Percentiles rank a stretch among this genome's conserved stretches.
Evolutionary conservation across 129 eudicot species (phyloP).

Genomic region (Artemisia tridentata): DNA sequence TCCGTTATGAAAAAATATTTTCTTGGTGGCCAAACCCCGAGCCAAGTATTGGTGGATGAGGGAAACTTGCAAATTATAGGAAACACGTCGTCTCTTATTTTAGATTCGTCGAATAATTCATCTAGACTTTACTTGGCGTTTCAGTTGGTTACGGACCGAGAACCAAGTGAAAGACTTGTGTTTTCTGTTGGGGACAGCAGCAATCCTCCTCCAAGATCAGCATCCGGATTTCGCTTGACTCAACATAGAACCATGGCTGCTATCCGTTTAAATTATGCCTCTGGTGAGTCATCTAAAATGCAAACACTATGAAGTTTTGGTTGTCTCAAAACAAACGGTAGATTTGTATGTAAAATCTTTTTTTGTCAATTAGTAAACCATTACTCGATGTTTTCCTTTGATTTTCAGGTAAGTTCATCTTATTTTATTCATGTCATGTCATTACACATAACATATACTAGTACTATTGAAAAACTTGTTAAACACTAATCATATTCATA

Average conservation of each 20-base stretch:
- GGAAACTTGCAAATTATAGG: constrained; percentile 43
- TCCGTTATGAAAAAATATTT: constrained; percentile 42
- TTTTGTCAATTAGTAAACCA: not conserved
- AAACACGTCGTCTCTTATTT: constrained; percentile 35
- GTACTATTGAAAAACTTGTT: too few species aligned
- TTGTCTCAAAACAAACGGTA: not conserved
- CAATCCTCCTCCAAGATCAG: constrained; percentile 23
- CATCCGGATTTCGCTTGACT: constrained; percentile 34
- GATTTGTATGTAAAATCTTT: not conserved
- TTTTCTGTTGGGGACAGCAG: constrained; percentile 53
- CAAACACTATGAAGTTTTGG: not conserved
- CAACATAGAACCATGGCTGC: constrained; percentile 36
- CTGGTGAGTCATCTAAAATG: constrained; percentile 39
- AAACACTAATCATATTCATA: too few species aligned
- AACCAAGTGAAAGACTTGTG: constrained; percentile 44
- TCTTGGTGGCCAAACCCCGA: constrained; percentile 51
- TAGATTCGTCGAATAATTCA: not conserved
- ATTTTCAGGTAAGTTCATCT: not conserved
- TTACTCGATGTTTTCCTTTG: not conserved
- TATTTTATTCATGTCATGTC: not conserved
- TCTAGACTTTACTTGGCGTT: constrained; percentile 56
- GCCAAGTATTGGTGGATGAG: constrained; percentile 41
- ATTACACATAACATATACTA: not conserved
- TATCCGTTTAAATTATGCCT: constrained; percentile 46
- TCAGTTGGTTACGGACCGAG: constrained; percentile 42